These are phyloP conservation scores for Scolecobasidium constrictum DNA, from an alignment of 2,329 filamentous ascomycete genomes.

Conservation along the genomic window DNA sequence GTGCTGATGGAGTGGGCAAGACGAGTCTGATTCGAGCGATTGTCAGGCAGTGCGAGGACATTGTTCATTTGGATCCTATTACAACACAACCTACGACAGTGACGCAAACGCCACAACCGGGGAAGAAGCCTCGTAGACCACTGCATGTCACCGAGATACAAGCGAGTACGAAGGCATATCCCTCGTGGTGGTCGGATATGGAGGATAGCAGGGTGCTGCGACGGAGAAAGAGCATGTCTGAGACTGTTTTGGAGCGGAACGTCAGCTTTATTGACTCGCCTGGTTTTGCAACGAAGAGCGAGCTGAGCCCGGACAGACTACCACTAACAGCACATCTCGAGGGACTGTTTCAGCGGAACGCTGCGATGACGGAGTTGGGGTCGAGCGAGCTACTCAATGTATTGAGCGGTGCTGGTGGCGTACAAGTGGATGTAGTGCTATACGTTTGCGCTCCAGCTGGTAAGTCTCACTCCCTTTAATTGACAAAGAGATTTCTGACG, in stretches of 20 bases:
- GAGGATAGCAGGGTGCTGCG: conserved; percentile 53
- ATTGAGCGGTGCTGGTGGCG: conserved; percentile 70
- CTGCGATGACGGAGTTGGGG: conserved; percentile 49
- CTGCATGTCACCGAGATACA: conserved; percentile 27
- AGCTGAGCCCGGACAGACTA: conserved; percentile 27
- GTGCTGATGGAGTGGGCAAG: conserved; percentile 71
- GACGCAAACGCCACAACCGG: conserved; percentile 15
- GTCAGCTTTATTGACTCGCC: conserved; percentile 87
- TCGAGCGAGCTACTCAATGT: conserved; percentile 68
- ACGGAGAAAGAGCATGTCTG: conserved; percentile 58
- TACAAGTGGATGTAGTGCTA: conserved; percentile 74
- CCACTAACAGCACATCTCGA: conserved; percentile 58
- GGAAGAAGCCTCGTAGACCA: conserved; percentile 11
- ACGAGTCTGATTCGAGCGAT: conserved; percentile 83
- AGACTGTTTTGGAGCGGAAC: conserved; percentile 78
- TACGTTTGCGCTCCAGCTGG: conserved; percentile 65
- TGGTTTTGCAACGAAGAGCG: conserved; percentile 30
- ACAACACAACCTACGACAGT: conserved; percentile 16
- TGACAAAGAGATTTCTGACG: conserved; percentile 16
- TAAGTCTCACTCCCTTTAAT: conserved; percentile 30
- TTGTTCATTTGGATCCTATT: conserved; percentile 79
- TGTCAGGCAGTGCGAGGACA: conserved; percentile 76
- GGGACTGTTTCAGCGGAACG: conserved; percentile 52
- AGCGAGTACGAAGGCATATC: conserved; percentile 52
- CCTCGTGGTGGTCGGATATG: conserved; percentile 78